These are phyloP conservation scores for Combretum micranthum DNA, from an alignment of 345 rosid genomes.

Conservation along the genomic window DNA sequence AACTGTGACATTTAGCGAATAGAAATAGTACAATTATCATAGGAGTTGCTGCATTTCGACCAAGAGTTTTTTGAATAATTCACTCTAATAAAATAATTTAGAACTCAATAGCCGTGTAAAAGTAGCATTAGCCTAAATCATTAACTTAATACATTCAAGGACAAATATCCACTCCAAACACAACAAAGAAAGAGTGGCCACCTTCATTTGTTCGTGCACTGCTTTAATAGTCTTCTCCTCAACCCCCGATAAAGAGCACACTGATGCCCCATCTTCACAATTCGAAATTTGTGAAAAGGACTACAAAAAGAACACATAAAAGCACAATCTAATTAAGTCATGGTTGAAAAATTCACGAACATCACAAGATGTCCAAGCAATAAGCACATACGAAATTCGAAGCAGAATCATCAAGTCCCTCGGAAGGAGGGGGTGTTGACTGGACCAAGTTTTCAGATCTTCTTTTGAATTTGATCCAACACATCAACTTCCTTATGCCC, in stretches of 20 bases:
- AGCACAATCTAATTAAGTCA: neutral
- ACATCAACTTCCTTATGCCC: neutral
- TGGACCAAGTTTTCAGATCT: slow-evolving; percentile 12
- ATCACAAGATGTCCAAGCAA: no score
- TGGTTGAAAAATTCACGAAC: no score
- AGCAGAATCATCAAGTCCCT: slow-evolving; percentile 18
- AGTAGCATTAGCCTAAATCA: neutral
- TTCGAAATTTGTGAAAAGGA: slow-evolving; percentile 15
- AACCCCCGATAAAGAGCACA: slow-evolving; percentile 35
- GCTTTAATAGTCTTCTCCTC: slow-evolving; percentile 40
- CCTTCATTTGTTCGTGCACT: slow-evolving; percentile 37
- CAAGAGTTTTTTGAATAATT: no score
- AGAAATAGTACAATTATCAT: neutral
- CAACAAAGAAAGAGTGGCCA: slow-evolving; percentile 15
- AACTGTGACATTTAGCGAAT: slow-evolving; percentile 24
- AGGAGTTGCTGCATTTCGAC: neutral
- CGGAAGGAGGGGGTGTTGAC: slow-evolving; percentile 12
- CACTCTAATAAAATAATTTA: no score
- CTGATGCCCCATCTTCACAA: slow-evolving; percentile 27
- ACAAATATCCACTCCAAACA: neutral
- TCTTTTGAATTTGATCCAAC: slow-evolving; percentile 11
- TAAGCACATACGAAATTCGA: slow-evolving; percentile 28
- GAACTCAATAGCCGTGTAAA: neutral
- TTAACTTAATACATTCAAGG: neutral
- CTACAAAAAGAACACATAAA: slow-evolving; percentile 13